Percentiles rank a stretch among this genome's conserved stretches.
Evolutionary conservation across 1,284 basidiomycete species (phyloP).

Genomic region (Malassezia restricta): DNA sequence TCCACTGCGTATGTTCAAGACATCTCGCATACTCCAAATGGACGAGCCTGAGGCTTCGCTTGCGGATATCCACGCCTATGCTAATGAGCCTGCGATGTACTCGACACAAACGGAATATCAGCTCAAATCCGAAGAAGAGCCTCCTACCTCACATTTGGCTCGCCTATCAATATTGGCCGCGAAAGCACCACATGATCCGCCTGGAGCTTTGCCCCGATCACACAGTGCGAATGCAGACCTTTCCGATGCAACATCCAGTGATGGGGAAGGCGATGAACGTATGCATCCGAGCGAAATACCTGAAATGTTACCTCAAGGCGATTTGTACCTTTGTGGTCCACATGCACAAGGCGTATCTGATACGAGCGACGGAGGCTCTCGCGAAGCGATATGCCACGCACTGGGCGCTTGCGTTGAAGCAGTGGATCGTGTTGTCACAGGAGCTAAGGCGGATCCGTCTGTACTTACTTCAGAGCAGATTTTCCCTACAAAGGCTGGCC

Average conservation of each 20-base stretch:
- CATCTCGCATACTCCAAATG: constrained; percentile 19
- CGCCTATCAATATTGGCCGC: constrained; percentile 2
- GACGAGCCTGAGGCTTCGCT: constrained; percentile 28
- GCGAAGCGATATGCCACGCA: constrained; percentile 35
- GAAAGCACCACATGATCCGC: constrained; percentile 5
- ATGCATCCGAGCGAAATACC: constrained; percentile 36
- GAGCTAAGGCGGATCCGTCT: not conserved
- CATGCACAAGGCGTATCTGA: not conserved
- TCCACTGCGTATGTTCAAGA: constrained; percentile 19
- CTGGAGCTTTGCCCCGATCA: not conserved
- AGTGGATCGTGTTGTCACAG: constrained; percentile 33
- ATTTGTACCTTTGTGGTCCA: constrained; percentile 38
- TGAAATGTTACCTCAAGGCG: constrained; percentile 32
- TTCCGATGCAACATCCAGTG: constrained; percentile 17
- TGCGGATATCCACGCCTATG: constrained; percentile 21
- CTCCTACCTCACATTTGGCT: not conserved
- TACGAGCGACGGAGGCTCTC: constrained; percentile 25
- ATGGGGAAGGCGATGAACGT: constrained; percentile 30
- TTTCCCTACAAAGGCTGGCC: not conserved
- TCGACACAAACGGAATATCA: constrained; percentile 5
- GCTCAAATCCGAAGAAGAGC: not conserved
- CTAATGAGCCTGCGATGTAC: constrained; percentile 18
- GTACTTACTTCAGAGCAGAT: not conserved
- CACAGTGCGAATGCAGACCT: not conserved
- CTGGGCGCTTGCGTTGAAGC: constrained; percentile 37